Base-by-base conservation (phyloP, 108 stramenopile species). In the Pseudonitzschia multiseries region DNA sequence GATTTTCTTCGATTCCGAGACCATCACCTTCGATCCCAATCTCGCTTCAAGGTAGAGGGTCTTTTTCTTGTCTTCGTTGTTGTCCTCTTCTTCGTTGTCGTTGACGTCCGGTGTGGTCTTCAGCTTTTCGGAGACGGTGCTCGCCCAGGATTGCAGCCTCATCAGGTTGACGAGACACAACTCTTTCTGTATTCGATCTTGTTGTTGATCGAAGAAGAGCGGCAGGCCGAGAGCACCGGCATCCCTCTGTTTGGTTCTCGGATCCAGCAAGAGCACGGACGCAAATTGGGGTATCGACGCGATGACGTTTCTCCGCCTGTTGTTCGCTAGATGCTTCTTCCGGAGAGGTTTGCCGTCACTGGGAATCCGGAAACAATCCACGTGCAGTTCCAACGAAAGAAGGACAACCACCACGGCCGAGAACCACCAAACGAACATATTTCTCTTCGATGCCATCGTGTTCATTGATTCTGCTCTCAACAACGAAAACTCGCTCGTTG, bases 11-110 rank as follows among this genome's bases (percentile, higher is more conserved):
- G 59, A 68, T 21, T 80, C 72, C 0, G 90, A 88, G 14, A 92
- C 65, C 27, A 85, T 56, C 21, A 90, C 93, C 69, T 94, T 94
- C 75, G 86, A 87, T 22, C 89, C 90, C 43, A 92, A 65, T 5
- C 93, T 67, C 15, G 89, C 87, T 70, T 94, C 89, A 2, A 93
- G 69, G 75, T 93, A 93, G 14, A 82, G 72, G 62, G 57, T 68
- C 71, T 82, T 88, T 41, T 56, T 15, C 24, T 50, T 40, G 24
- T 73, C 72, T 12, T 73, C 33, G 17, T 73, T 70, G 20, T 71
- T 27, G 29, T 21, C 36, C 26, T 42, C 66, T 33, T 10, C 12
- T 33, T 40, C 36, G 26, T 52, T 20, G 42, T 10, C 42, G 24
- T n/a, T n/a, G n/a, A n/a, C n/a, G n/a, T n/a, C n/a, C n/a, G 56